A percentile compares a stretch with the other conserved stretches of the same genome.
These are phyloP conservation scores for Luffa acutangula DNA, from an alignment of 306 rosid genomes.

Conservation along the genomic window DNA sequence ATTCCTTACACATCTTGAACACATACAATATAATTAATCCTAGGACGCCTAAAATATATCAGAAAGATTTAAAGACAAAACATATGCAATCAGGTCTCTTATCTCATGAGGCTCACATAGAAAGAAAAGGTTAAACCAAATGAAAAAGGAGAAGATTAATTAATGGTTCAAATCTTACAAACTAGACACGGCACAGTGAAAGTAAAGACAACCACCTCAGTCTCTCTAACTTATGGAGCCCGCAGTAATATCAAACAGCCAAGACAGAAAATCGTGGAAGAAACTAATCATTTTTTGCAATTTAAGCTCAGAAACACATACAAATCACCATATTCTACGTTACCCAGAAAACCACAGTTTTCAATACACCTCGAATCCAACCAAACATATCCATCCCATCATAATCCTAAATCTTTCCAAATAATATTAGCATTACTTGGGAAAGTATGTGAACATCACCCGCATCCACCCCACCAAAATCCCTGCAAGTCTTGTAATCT, in stretches of 20 bases:
- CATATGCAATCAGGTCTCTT: background rate
- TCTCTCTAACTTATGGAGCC: background rate
- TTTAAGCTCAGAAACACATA: slow-evolving; percentile 2
- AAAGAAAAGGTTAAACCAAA: background rate
- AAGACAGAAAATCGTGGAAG: background rate
- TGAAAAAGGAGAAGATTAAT: background rate
- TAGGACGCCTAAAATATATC: background rate
- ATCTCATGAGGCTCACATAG: background rate
- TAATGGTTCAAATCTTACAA: background rate
- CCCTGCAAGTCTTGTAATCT: slow-evolving; percentile 13
- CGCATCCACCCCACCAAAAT: slow-evolving; percentile 18
- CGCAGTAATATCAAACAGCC: background rate
- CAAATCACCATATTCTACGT: background rate
- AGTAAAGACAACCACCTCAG: background rate
- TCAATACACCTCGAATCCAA: slow-evolving; percentile 2
- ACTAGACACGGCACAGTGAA: background rate
- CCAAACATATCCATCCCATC: slow-evolving; percentile 1
- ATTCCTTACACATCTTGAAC: background rate
- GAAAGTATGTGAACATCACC: slow-evolving; percentile 15
- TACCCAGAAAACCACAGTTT: slow-evolving; percentile 11
- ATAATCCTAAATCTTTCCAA: slow-evolving; percentile 6
- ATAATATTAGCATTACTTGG: slow-evolving; percentile 18
- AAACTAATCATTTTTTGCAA: background rate
- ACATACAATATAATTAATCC: background rate
- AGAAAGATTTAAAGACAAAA: background rate